Evolutionary conservation across 2,329 filamentous ascomycete species (phyloP).

Genomic region (Setomelanomma holmii): DNA sequence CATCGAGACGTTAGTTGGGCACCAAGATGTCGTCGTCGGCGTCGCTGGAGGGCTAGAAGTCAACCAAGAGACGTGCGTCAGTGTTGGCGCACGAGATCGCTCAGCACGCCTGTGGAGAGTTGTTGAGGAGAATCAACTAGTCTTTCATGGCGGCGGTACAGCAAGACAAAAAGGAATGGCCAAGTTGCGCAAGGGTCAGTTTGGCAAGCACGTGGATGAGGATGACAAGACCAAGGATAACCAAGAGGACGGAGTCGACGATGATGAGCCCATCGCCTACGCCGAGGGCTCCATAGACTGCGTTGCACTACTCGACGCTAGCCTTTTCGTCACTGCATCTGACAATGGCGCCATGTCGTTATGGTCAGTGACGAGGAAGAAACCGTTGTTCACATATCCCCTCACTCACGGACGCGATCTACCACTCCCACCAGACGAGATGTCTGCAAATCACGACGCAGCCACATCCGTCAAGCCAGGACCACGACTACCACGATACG

Average conservation of each 20-base stretch:
- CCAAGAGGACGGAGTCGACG: conserved; percentile 42
- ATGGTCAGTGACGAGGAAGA: conserved; percentile 94
- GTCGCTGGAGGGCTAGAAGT: conserved; percentile 67
- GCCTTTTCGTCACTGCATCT: conserved; percentile 88
- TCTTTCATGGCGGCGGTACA: conserved; percentile 85
- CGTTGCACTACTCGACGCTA: conserved; percentile 86
- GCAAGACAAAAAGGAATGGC: conserved; percentile 48
- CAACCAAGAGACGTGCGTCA: conserved; percentile 86
- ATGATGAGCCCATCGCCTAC: conserved; percentile 54
- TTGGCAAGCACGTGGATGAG: conserved; percentile 38
- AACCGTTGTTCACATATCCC: conserved; percentile 80
- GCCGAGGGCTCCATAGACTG: conserved; percentile 88
- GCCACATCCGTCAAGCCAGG: conserved; percentile 56
- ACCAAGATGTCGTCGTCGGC: conserved; percentile 88
- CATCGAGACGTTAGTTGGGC: conserved; percentile 93
- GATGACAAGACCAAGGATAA: conserved; percentile 60
- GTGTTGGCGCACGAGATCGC: conserved; percentile 87
- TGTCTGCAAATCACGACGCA: conserved; percentile 70
- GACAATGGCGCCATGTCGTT: conserved; percentile 88
- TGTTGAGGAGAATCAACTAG: conserved; percentile 90
- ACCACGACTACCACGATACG: conserved; percentile 77
- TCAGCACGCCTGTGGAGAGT: conserved; percentile 97
- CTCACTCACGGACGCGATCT: conserved; percentile 87
- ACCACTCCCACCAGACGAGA: conserved; percentile 69
- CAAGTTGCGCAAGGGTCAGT: conserved; percentile 44